Evolutionary conservation across 106 monocot species (phyloP).

Genomic region (Gastrodia elata): DNA sequence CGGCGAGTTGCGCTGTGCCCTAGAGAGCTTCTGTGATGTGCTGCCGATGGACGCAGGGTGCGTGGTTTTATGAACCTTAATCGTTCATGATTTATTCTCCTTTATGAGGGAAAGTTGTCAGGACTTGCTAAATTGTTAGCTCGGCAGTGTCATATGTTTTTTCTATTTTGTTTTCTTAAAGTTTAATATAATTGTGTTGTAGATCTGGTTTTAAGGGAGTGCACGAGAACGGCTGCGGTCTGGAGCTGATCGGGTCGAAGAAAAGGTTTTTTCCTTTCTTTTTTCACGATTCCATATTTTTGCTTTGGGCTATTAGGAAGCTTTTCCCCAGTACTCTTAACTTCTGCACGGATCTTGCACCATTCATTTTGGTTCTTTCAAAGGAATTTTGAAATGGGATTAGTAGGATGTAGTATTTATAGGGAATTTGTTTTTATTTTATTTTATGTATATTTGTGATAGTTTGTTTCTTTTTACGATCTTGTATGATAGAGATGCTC

Average conservation of each 20-base stretch:
- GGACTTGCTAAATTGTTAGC: background rate
- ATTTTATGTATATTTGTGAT: too few relatives aligned
- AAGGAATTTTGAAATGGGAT: background rate
- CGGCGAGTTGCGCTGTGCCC: constrained; percentile 41
- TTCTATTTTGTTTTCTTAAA: background rate
- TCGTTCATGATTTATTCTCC: background rate
- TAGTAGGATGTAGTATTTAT: background rate
- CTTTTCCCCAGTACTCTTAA: background rate
- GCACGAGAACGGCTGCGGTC: constrained; percentile 17
- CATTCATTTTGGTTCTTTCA: background rate
- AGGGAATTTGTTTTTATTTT: background rate
- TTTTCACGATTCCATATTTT: background rate
- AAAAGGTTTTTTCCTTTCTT: constrained; percentile 43
- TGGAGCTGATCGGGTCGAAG: constrained; percentile 20
- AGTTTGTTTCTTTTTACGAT: too few relatives aligned
- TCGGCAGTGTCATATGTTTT: background rate
- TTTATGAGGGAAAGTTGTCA: background rate
- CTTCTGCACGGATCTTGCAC: background rate
- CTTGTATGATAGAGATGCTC: too few relatives aligned
- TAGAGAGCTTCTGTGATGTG: constrained; percentile 41
- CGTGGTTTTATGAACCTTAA: background rate
- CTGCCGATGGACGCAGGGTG: constrained; percentile 20
- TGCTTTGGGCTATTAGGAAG: background rate
- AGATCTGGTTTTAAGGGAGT: constrained; percentile 22
- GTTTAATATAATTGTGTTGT: background rate